Percentiles rank a stretch among this genome's conserved stretches.
Conservation (phyloP, 768 basidiomycete genomes). For the Termitomyces sp. region DNA sequence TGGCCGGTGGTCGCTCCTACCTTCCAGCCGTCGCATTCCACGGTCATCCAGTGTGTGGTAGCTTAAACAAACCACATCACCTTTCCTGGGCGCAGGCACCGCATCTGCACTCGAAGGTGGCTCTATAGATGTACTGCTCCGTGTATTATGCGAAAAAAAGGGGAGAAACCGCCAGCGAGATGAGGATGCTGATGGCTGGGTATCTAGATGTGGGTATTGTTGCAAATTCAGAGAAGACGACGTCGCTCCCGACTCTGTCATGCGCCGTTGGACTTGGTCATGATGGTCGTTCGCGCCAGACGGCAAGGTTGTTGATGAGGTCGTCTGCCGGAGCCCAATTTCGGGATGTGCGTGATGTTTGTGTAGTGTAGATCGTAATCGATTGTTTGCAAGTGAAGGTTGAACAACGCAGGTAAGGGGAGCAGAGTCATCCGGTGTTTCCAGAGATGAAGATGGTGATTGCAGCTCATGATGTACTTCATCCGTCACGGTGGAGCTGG, state of each 20-base stretch:
- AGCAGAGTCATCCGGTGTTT: slow-evolving; percentile 15
- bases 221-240: slow-evolving; percentile 2
- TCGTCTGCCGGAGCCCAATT: slow-evolving; percentile 3
- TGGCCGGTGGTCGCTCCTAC: slow-evolving; percentile 80
- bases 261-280: slow-evolving; percentile 3
- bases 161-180: slow-evolving; percentile 52
- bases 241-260: slow-evolving; percentile 17
- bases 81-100: slow-evolving; percentile 38
- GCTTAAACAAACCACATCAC: slow-evolving; percentile 68
- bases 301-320: slow-evolving; percentile 1
- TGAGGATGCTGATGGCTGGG: slow-evolving; percentile 8
- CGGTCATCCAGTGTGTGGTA: slow-evolving; percentile 77
- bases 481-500: slow-evolving; percentile 14
- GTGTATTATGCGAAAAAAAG: slow-evolving; percentile 36
- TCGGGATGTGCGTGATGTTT: slow-evolving; percentile 10
- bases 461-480: slow-evolving; percentile 9
- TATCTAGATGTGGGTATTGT: slow-evolving; percentile 10
- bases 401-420: slow-evolving; percentile 24
- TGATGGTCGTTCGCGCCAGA: not conserved
- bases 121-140: slow-evolving; percentile 19
- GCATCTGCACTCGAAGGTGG: slow-evolving; percentile 14
- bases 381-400: slow-evolving; percentile 3
- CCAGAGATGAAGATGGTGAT: slow-evolving; percentile 23
- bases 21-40: slow-evolving; percentile 72
- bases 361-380: slow-evolving; percentile 18